A percentile compares a stretch with the other conserved stretches of the same genome.
These are phyloP conservation scores for Fusarium sp. DNA, from an alignment of 2,329 filamentous ascomycete species.

Conservation along the genomic window DNA sequence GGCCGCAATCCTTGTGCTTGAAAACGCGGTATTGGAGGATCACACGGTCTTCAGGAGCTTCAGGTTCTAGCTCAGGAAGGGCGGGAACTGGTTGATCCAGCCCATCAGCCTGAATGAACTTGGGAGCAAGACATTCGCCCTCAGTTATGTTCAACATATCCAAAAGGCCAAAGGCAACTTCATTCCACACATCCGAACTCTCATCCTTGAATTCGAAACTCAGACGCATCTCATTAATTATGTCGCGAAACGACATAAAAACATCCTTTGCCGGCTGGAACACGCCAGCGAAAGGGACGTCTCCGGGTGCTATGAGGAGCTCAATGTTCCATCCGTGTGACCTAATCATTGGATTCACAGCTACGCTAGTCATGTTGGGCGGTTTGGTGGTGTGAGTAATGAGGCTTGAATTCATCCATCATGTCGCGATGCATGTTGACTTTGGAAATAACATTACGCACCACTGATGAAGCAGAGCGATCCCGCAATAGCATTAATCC, in stretches of 20 bases:
- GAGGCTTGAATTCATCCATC: neutral
- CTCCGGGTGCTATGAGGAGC: neutral
- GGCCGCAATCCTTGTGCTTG: neutral
- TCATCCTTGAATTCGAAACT: neutral
- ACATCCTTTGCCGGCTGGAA: neutral
- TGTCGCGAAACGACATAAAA: constrained; percentile 3
- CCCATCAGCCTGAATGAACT: neutral
- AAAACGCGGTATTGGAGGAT: neutral
- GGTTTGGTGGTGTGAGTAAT: neutral
- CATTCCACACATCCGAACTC: neutral
- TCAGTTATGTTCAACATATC: neutral
- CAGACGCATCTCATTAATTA: constrained; percentile 4
- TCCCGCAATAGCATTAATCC: neutral
- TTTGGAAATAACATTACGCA: too few species aligned
- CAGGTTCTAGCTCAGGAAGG: neutral
- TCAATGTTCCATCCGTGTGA: constrained; percentile 5
- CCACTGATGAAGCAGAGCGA: too few species aligned
- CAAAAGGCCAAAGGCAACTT: constrained; percentile 11
- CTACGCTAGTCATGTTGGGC: neutral
- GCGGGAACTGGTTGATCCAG: constrained; percentile 1
- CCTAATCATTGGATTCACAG: neutral
- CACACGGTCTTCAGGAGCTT: neutral
- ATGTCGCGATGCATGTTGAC: neutral
- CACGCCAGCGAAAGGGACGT: neutral
- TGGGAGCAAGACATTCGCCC: neutral